These are phyloP conservation scores for Magnaporthales sp. DNA, from an alignment of 2,329 filamentous ascomycete genomes.

Conservation along the genomic window DNA sequence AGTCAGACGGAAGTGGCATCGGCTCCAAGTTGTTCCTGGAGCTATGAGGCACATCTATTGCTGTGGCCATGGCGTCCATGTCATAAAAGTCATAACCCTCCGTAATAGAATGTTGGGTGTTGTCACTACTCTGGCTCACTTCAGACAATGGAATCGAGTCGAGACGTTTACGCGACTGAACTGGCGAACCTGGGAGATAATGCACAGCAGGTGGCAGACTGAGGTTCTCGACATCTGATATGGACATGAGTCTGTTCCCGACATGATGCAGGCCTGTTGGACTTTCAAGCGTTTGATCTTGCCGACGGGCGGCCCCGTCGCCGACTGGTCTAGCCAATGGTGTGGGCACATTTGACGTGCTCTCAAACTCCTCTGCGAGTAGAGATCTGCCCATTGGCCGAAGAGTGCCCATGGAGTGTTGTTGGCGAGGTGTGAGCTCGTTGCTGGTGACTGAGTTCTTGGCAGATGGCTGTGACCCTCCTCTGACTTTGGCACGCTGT, in stretches of 20 bases:
- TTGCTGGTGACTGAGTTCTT: slow-evolving; percentile 14
- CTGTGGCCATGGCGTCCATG: slow-evolving; percentile 40
- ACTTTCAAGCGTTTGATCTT: slow-evolving; percentile 5
- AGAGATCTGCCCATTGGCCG: slow-evolving; percentile 30
- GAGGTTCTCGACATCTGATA: slow-evolving; percentile 42
- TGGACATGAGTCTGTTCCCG: slow-evolving; percentile 30
- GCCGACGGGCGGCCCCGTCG: slow-evolving; percentile 19
- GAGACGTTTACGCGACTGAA: slow-evolving; percentile 29
- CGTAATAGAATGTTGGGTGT: slow-evolving; percentile 39
- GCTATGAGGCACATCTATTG: slow-evolving; percentile 42
- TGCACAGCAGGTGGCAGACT: slow-evolving; percentile 39
- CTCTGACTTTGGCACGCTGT: not conserved
- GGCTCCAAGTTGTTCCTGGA: slow-evolving; percentile 16
- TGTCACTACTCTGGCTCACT: slow-evolving; percentile 39
- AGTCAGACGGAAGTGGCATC: slow-evolving; percentile 24
- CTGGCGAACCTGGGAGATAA: slow-evolving; percentile 15
- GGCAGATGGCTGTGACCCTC: not conserved
- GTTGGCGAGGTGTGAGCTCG: slow-evolving; percentile 28
- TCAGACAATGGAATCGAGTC: slow-evolving; percentile 43
- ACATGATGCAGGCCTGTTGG: slow-evolving; percentile 12
- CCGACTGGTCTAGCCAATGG: slow-evolving; percentile 46
- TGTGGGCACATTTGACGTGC: slow-evolving; percentile 53
- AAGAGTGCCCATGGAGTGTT: slow-evolving; percentile 22
- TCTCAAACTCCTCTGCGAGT: slow-evolving; percentile 48
- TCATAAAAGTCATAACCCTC: slow-evolving; percentile 62